phyloP scores from a whole-genome alignment of 129 eudicot species.

The Chrysanthemum makinoi region DNA sequence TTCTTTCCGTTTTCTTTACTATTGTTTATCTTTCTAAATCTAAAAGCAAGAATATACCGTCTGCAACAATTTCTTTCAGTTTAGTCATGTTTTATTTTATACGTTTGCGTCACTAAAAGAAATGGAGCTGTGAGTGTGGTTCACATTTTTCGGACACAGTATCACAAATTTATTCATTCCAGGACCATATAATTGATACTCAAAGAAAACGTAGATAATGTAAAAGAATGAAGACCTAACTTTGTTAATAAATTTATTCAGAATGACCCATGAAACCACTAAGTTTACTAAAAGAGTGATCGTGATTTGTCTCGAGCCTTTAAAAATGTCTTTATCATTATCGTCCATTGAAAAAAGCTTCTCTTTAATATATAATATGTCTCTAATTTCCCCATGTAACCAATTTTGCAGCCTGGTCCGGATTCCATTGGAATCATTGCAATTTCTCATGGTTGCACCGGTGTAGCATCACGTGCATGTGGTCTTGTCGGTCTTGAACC shows the following conservation, averaged over 20 bases:
- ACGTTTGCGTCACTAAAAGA: too few species aligned
- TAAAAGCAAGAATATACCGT: conserved; percentile 28
- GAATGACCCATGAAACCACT: not conserved
- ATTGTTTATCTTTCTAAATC: conserved; percentile 21
- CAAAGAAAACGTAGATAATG: not conserved
- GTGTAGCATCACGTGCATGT: conserved; percentile 98
- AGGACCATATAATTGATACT: not conserved
- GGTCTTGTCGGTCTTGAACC: conserved; percentile 95
- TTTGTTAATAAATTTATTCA: conserved; percentile 5
- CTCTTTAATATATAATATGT: not conserved
- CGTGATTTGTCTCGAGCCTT: conserved; percentile 20
- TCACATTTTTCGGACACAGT: not conserved
- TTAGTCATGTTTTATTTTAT: too few species aligned
- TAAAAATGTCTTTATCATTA: conserved; percentile 1
- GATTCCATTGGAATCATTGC: conserved; percentile 99
- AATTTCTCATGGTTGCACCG: conserved; percentile 96
- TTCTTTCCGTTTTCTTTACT: conserved; percentile 6
- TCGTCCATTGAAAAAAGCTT: not conserved
- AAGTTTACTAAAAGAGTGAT: not conserved
- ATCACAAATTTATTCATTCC: conserved; percentile 3
- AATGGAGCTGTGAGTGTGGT: too few species aligned
- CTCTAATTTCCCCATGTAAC: conserved; percentile 20
- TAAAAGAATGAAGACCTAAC: conserved; percentile 4
- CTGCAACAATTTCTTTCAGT: not conserved
- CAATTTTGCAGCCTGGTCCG: conserved; percentile 93